These are phyloP conservation scores for Hypoxylon fragiforme DNA, from an alignment of 495 filamentous ascomycete species.

Conservation along the genomic window DNA sequence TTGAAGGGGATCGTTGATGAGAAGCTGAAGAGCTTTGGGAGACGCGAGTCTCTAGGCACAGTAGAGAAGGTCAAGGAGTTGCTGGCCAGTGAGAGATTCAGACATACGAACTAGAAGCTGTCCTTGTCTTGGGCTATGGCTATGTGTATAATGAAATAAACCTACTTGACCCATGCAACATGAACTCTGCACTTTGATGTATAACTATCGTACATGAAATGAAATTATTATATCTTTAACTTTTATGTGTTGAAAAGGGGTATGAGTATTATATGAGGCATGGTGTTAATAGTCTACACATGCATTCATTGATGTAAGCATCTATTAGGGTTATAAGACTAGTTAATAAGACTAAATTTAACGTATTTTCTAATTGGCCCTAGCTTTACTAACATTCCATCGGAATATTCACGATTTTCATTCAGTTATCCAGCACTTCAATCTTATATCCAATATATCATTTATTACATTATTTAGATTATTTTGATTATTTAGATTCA, in stretches of 20 bases:
- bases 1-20: conserved; percentile 62
- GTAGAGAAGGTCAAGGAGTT: conserved; percentile 60
- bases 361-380: conserved; percentile 10
- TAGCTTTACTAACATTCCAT: conserved; percentile 7
- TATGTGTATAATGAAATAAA: conserved; percentile 12
- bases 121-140: conserved; percentile 14
- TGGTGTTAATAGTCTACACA: too few relatives aligned
- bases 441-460: too few relatives aligned
- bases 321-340: too few relatives aligned
- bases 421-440: conserved; percentile 19
- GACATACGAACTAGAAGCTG: conserved; percentile 26
- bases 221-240: too few relatives aligned
- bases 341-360: neutral
- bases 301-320: too few relatives aligned
- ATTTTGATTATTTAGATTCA: neutral
- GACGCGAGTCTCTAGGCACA: conserved; percentile 53
- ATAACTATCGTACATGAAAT: too few relatives aligned
- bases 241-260: too few relatives aligned
- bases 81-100: conserved; percentile 55
- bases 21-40: conserved; percentile 67
- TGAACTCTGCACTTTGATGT: conserved; percentile 4
- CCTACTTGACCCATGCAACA: conserved; percentile 2
- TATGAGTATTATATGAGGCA: too few relatives aligned
- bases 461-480: too few relatives aligned
- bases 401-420: conserved; percentile 32